Conservation (phyloP, 2,329 filamentous ascomycete genomes). For the Fusarium nematophilum region DNA sequence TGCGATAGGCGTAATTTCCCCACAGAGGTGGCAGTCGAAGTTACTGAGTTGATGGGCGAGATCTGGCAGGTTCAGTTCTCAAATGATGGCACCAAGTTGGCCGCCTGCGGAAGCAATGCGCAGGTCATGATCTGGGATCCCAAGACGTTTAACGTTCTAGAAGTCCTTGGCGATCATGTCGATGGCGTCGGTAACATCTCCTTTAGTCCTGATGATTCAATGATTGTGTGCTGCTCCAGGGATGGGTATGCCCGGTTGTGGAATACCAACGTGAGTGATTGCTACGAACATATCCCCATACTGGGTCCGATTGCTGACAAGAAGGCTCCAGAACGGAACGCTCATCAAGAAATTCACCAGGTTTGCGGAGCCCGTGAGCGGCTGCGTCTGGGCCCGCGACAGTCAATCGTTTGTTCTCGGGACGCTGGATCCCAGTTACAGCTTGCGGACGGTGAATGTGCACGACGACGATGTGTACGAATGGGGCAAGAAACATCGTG, state of each 20-base stretch:
- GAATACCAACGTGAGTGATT: constrained; percentile 71
- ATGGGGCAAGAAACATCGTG: constrained; percentile 78
- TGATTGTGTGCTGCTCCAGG: constrained; percentile 84
- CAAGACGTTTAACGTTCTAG: constrained; percentile 72
- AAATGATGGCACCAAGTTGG: constrained; percentile 83
- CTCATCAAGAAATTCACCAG: constrained; percentile 73
- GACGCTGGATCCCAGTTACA: constrained; percentile 74
- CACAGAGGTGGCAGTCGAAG: constrained; percentile 73
- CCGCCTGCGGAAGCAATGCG: constrained; percentile 82
- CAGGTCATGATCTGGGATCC: constrained; percentile 87
- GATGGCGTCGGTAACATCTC: constrained; percentile 81
- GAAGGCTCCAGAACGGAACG: constrained; percentile 65
- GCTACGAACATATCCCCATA: not conserved
- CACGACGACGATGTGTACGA: constrained; percentile 70
- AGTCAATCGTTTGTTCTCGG: constrained; percentile 82
- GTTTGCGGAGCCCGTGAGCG: constrained; percentile 86
- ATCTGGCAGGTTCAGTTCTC: constrained; percentile 95
- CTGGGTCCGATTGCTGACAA: constrained; percentile 30
- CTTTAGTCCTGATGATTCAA: constrained; percentile 92
- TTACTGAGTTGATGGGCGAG: constrained; percentile 81
- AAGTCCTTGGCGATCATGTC: constrained; percentile 73
- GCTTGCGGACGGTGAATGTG: constrained; percentile 78
- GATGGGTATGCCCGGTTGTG: constrained; percentile 81
- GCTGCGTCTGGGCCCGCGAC: constrained; percentile 89
- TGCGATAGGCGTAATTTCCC: constrained; percentile 88